Conservation (phyloP, 2,329 filamentous ascomycete genomes). For the Hymenoscyphus albidus region DNA sequence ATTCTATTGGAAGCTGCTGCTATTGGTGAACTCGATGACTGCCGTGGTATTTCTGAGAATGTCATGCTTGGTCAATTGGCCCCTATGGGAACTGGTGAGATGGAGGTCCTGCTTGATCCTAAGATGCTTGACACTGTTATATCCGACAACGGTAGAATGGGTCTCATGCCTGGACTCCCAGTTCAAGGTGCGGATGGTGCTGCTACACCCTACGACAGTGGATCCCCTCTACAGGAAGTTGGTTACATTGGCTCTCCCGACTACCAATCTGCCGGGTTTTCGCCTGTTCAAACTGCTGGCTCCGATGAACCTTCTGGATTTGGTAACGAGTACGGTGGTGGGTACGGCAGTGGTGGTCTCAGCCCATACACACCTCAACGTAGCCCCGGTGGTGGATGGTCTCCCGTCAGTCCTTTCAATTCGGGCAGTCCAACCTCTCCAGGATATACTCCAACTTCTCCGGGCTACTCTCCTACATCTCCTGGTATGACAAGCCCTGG, state of each 20-base stretch:
- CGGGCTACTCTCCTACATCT: conserved; percentile 45
- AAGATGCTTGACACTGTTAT: conserved; percentile 95
- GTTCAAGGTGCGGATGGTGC: conserved; percentile 76
- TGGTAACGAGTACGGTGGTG: conserved; percentile 51
- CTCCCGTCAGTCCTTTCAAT: conserved; percentile 59
- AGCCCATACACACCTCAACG: conserved; percentile 62
- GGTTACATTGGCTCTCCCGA: conserved; percentile 62
- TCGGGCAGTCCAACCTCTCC: conserved; percentile 49
- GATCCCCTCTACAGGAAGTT: conserved; percentile 72
- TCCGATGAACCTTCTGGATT: conserved; percentile 69
- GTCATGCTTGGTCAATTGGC: conserved; percentile 97
- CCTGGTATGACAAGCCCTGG: conserved; percentile 53
- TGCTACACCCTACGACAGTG: conserved; percentile 90
- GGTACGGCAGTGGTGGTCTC: conserved; percentile 49
- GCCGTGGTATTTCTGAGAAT: conserved; percentile 96
- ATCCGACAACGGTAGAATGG: conserved; percentile 83
- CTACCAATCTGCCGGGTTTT: conserved; percentile 62
- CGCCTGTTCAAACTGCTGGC: conserved; percentile 70
- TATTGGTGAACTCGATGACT: conserved; percentile 93
- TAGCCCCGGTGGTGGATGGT: conserved; percentile 64
- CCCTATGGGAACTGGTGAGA: conserved; percentile 93
- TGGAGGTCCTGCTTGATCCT: conserved; percentile 89
- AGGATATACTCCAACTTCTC: conserved; percentile 31
- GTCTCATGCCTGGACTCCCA: conserved; percentile 74
- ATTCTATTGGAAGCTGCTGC: conserved; percentile 95